Conservation (phyloP, 371 early-diverging fungal genomes). For the Umbelopsis sp. region DNA sequence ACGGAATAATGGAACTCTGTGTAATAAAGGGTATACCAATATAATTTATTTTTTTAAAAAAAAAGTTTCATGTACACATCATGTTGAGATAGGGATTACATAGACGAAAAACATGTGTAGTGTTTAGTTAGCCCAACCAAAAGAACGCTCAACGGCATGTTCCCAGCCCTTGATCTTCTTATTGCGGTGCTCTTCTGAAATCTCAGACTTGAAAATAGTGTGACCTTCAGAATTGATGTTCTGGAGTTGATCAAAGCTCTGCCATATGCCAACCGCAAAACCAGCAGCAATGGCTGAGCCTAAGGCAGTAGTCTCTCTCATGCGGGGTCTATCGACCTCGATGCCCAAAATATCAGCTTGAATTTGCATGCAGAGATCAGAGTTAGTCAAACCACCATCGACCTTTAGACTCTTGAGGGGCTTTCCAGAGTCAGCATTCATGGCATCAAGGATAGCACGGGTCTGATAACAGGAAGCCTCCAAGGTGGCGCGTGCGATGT, state of each 20-base stretch:
- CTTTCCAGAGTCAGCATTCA: conserved; percentile 77
- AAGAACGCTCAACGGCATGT: conserved; percentile 74
- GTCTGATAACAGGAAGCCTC: conserved; percentile 94
- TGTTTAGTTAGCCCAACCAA: conserved; percentile 53
- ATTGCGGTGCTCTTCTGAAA: conserved; percentile 53
- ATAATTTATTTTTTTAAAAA: conserved; percentile 3
- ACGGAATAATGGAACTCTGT: not conserved
- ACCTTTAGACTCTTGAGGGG: conserved; percentile 75
- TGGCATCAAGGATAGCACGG: conserved; percentile 87
- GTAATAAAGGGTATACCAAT: conserved; percentile 8
- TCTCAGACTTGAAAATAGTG: conserved; percentile 39
- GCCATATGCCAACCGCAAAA: conserved; percentile 78
- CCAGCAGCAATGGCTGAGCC: conserved; percentile 96
- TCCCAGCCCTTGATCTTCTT: conserved; percentile 71
- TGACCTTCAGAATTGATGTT: conserved; percentile 30
- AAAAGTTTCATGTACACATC: conserved; percentile 1
- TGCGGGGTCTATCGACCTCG: conserved; percentile 79
- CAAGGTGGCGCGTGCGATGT: conserved; percentile 85
- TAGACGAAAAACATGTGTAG: not conserved
- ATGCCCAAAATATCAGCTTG: conserved; percentile 88
- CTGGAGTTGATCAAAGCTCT: conserved; percentile 36
- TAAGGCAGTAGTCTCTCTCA: conserved; percentile 92
- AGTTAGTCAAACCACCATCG: conserved; percentile 93
- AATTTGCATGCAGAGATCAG: conserved; percentile 88
- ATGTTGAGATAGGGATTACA: not conserved